Evolutionary conservation across 1,284 basidiomycete genomes (phyloP), one percentile per base, ranked within the genome.

Genomic region (Coniophora puteana): DNA sequence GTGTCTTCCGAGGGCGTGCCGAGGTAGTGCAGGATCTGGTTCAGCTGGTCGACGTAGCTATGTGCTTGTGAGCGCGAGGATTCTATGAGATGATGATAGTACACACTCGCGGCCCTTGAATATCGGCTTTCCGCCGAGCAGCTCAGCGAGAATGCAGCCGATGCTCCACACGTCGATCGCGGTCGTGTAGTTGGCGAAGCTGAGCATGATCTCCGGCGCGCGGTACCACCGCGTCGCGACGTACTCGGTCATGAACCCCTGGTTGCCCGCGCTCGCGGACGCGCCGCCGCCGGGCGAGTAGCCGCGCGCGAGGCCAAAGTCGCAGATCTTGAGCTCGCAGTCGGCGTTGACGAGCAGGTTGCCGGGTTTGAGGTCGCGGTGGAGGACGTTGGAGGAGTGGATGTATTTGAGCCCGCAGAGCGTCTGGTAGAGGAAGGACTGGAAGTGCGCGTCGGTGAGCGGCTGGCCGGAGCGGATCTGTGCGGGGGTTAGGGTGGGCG

Each of bases 171-270:
- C 91, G 58, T 98, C 95, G 59, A 99, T 93, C 51, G 82, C 80
- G 25, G 86, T 87, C 12, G 83, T 85, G 57, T 93, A 95, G 71
- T 96, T 96, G 31, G 92, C 92, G 56, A 96, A 96, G 65, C 89
- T 93, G 52, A 97, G 64, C 94, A 97, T 97, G 63, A 97, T 96
- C 68, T 97, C 93, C 0, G 94, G 94, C 14, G 93, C 93, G 38
- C 93, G 76, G 62, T 97, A 97, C 94, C 93, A 97, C 43, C 93
- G 76, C 8, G 93, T 97, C n/a, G 93, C 93, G 23, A 96, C 93
- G 63, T 93, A 96, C 67, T 99, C 96, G 1, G 96, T 99, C 96
- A 99, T 99, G 69, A 99, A 97, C 1, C 94, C 93, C 52, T 93
- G 92, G 55, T 91, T 91, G 26, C 84, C 86, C 11, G 80, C 78